Evolutionary conservation across 148 eudicot genomes (phyloP), one percentile per base, ranked within the genome.

Genomic region (Spergularia marina): DNA sequence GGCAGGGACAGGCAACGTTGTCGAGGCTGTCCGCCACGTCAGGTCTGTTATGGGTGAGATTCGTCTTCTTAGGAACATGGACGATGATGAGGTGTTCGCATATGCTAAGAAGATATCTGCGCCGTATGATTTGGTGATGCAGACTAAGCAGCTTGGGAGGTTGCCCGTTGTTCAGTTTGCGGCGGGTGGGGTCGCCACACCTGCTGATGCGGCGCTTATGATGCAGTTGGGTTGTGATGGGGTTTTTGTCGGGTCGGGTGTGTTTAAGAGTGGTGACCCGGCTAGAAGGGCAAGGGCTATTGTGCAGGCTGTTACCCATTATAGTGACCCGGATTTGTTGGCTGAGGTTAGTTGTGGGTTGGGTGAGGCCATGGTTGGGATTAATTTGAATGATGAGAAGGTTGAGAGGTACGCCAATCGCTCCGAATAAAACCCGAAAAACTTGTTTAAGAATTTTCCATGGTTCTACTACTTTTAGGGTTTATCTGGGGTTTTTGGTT

Each of bases 201-300:
- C 98, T 9, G 97, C 97, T 0, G 97, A 91, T 70, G 98, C 98
- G 0, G 98, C 98, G 10, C 63, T 94, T 79, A 91, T 94, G 98
- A 94, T 91, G 96, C 97, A 91, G 80, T 74, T 94, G 75, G 97
- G 98, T 0, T 90, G 97, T 65, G 98, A 94, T 36, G 98, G 97
- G 0, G 94, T 94, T 53, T 94, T 91, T 60, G 88, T 94, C 2
- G 97, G 97, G 4, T 89, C 91, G 0, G 98, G 94, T 14, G 89
- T 94, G 73, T 91, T 94, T 77, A 90, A 90, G 86, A 88, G 91
- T 36, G 86, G 86, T 7, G 93, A 94, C 75, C 95, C 98, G 2
- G 91, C 90, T 0, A 79, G 78, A 68, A 74, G 89, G 30, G 89
- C 93, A 0, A 75, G 88, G 71, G 93, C 97, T 0, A 94, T 94